Evolutionary conservation across 2,329 filamentous ascomycete species (phyloP).

Genomic region (Pseudogymnoascus sp.): DNA sequence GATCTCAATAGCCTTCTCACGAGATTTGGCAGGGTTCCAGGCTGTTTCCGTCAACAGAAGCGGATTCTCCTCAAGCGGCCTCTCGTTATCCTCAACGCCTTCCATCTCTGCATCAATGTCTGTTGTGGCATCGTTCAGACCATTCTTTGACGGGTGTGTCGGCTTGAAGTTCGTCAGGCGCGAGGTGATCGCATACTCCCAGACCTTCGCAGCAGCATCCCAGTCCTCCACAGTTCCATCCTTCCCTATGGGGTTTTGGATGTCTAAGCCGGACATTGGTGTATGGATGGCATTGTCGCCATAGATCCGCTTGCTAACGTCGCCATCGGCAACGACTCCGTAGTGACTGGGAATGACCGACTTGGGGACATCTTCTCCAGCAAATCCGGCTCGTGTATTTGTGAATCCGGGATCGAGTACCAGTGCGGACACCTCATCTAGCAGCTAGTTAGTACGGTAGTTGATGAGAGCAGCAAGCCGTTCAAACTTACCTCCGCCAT

Average conservation of each 20-base stretch:
- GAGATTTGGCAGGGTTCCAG: constrained; percentile 80
- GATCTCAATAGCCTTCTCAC: constrained; percentile 92
- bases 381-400: constrained; percentile 86
- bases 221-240: constrained; percentile 93
- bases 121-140: constrained; percentile 62
- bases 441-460: constrained; percentile 11
- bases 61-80: constrained; percentile 80
- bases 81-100: constrained; percentile 54
- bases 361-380: constrained; percentile 95
- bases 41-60: constrained; percentile 88
- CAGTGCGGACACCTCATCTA: constrained; percentile 95
- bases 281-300: constrained; percentile 86
- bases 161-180: constrained; percentile 72
- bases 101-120: constrained; percentile 55
- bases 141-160: constrained; percentile 65
- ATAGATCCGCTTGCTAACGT: constrained; percentile 56
- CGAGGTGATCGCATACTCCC: constrained; percentile 88
- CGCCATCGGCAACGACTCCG: constrained; percentile 48
- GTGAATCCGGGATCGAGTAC: constrained; percentile 93
- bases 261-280: constrained; percentile 66
- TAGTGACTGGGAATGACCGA: constrained; percentile 88
- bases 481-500: constrained; percentile 48
- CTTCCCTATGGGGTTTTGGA: constrained; percentile 84
- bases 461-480: constrained; percentile 9
- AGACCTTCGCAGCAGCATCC: constrained; percentile 82